These are phyloP conservation scores for Podaxis sp. DNA, from an alignment of 768 basidiomycete genomes.

Conservation along the genomic window DNA sequence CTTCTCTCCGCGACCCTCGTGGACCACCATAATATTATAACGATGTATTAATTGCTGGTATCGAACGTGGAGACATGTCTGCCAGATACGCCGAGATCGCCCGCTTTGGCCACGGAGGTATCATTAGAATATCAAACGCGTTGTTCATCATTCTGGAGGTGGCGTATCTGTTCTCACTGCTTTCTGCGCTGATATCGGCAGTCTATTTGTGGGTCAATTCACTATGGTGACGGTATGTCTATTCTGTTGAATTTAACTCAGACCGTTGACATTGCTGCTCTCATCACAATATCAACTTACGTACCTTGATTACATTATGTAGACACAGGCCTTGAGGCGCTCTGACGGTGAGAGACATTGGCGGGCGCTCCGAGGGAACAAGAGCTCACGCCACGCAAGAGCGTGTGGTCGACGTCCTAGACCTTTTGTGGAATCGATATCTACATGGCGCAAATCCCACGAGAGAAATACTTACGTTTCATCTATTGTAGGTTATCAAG, in stretches of 20 bases:
- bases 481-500: not conserved
- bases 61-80: not conserved
- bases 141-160: slow-evolving; percentile 11
- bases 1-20: slow-evolving; percentile 9
- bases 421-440: not conserved
- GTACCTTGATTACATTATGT: too few species aligned
- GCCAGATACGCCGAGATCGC: not conserved
- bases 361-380: not conserved
- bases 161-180: slow-evolving; percentile 9
- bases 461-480: not conserved
- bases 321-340: not conserved
- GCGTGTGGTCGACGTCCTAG: not conserved
- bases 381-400: not conserved
- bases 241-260: not conserved
- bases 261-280: not conserved
- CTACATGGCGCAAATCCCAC: not conserved
- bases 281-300: not conserved
- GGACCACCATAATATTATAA: not conserved
- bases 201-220: not conserved
- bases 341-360: not conserved
- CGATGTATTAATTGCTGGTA: not conserved
- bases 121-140: not conserved
- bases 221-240: not conserved
- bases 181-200: not conserved
- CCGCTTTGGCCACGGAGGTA: not conserved